Percentiles rank a stretch among this genome's conserved stretches.
Conservation (phyloP, 768 basidiomycete species). For the Gautieria morchelliformis region DNA sequence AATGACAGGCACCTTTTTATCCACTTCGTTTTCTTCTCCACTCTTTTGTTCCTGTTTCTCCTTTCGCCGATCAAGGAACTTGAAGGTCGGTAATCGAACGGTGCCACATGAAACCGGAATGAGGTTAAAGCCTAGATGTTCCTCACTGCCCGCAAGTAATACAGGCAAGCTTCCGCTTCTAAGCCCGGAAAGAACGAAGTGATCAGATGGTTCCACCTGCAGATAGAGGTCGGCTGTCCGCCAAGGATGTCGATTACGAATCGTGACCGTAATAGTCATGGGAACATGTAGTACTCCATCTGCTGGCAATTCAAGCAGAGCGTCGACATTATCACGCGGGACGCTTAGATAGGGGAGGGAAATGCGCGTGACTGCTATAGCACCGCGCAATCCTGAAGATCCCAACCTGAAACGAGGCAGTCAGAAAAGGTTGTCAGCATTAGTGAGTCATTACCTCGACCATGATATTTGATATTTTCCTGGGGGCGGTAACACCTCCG, state of each 20-base stretch:
- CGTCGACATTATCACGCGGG: constrained; percentile 54
- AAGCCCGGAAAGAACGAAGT: constrained; percentile 77
- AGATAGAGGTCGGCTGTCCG: constrained; percentile 63
- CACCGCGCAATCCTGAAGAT: neutral
- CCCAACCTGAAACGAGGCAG: neutral
- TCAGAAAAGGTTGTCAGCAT: neutral
- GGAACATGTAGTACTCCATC: constrained; percentile 56
- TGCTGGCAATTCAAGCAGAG: constrained; percentile 54
- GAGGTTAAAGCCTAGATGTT: constrained; percentile 53
- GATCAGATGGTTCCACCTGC: constrained; percentile 62
- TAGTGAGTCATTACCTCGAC: constrained; percentile 40
- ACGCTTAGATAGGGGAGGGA: constrained; percentile 53
- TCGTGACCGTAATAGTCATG: constrained; percentile 40
- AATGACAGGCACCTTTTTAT: neutral
- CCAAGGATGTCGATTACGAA: constrained; percentile 57
- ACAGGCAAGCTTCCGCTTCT: constrained; percentile 57
- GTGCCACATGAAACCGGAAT: constrained; percentile 70
- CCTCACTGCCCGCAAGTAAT: constrained; percentile 66
- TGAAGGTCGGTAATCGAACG: constrained; percentile 50
- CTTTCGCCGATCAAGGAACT: constrained; percentile 44
- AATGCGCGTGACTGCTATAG: constrained; percentile 36
- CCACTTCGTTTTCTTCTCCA: neutral
- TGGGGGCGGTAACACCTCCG: constrained; percentile 33
- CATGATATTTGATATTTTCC: constrained; percentile 56
- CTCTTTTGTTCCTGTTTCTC: neutral